phyloP scores from a whole-genome alignment of 371 early-diverging fungal species.

The Conidiobolus incongruus region DNA sequence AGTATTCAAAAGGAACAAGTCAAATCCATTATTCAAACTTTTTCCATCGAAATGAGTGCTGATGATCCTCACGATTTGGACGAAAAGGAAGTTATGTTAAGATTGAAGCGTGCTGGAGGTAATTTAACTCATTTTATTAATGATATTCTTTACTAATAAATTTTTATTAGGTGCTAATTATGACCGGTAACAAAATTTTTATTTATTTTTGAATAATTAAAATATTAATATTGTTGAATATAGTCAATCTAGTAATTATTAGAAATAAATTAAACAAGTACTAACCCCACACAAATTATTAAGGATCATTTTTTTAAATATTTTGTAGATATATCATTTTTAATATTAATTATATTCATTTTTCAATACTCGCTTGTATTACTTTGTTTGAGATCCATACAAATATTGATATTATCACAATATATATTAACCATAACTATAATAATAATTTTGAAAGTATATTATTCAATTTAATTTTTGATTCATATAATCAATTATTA shows the following conservation, averaged over 20 bases:
- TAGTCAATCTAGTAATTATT: conserved; percentile 6
- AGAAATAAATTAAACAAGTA: too few relatives aligned
- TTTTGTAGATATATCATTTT: too few relatives aligned
- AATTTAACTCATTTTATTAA: not conserved
- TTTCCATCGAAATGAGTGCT: conserved; percentile 54
- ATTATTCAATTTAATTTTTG: too few relatives aligned
- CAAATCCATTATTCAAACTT: conserved; percentile 37
- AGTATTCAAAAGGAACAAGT: conserved; percentile 58
- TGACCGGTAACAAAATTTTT: conserved; percentile 27
- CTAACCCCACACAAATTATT: too few relatives aligned
- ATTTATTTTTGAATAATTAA: conserved; percentile 9
- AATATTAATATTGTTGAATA: not conserved
- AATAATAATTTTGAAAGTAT: too few relatives aligned
- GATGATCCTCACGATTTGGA: conserved; percentile 19
- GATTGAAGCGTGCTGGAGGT: conserved; percentile 36
- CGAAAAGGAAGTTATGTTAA: conserved; percentile 22
- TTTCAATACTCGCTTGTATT: too few relatives aligned
- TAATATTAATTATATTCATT: too few relatives aligned
- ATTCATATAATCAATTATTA: too few relatives aligned
- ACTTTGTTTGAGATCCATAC: too few relatives aligned
- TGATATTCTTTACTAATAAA: not conserved
- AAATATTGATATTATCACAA: too few relatives aligned
- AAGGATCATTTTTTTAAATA: too few relatives aligned
- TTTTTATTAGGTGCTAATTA: conserved; percentile 21
- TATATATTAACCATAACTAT: too few relatives aligned